Evolutionary conservation across 2,329 filamentous ascomycete species (phyloP), one percentile per base, ranked within the genome.

Genomic region (Emmonsia crescens): DNA sequence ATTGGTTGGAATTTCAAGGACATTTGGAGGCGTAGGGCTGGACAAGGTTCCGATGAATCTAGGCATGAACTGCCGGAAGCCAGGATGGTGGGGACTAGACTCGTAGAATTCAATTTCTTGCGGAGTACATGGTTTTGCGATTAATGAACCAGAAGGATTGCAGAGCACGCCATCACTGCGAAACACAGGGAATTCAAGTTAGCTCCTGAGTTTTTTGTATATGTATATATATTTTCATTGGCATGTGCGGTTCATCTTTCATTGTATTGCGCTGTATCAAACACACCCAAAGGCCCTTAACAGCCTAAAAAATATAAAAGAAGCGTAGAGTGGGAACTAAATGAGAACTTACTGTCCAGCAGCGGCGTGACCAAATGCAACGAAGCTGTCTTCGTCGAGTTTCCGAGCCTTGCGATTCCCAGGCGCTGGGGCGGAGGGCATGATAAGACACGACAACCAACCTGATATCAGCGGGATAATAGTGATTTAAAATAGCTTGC

Each of bases 61-160:
- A 54, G 94, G 93, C 81, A 97, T 93, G 68, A 93, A 83, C 29
- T 86, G 83, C 58, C 86, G 83, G 69, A 97, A 90, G 1, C 87
- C 84, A 36, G 85, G 84, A 71, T 96, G 88, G 27, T 81, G 76
- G 40, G 82, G 75, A 33, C 86, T 86, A 46, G 85, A 84, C 73
- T 96, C 85, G 80, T 99, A 99, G 75, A 99, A 99, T 52, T 85
- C 82, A 68, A 97, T 85, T 77, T 99, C 94, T 65, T 86, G 82
- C 65, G 85, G 78, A 0, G 89, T 96, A 75, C 93, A 97, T 21
- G 94, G 94, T 76, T 99, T 99, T 72, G 96, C 90, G 73, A 99
- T 89, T 40, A 97, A 80, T 65, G 88, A 85, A 72, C 94, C 94
- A 60, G 89, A 85, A 61, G 83, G 80, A 71, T 96, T 91, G 72